These are phyloP conservation scores for Casuarina equisetifolia DNA, from an alignment of 306 rosid genomes.

Conservation along the genomic window DNA sequence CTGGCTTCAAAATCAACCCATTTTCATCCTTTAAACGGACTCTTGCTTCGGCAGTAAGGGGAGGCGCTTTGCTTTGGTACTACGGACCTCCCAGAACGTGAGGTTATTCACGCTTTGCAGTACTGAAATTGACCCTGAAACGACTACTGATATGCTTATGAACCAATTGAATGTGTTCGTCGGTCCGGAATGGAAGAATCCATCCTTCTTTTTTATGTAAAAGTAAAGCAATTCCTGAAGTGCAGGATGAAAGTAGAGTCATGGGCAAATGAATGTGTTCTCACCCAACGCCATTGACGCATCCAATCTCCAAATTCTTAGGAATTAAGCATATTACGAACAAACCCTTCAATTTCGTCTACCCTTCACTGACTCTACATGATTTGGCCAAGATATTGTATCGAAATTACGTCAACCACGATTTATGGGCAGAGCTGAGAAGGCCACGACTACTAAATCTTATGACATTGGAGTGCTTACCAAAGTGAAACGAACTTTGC, in stretches of 20 bases:
- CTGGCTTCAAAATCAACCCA: background rate
- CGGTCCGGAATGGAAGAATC: too few species aligned
- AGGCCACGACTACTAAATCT: too few species aligned
- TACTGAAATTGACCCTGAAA: background rate
- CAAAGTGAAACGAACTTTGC: too few species aligned
- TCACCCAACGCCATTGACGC: background rate
- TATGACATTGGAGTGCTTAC: too few species aligned
- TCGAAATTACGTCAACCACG: too few species aligned
- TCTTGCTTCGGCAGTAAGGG: background rate
- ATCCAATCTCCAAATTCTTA: background rate
- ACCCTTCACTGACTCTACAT: background rate
- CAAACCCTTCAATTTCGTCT: background rate
- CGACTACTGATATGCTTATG: background rate
- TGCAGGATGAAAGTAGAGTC: background rate
- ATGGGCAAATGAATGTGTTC: background rate
- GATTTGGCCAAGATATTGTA: too few species aligned
- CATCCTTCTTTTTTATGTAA: background rate
- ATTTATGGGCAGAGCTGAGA: too few species aligned
- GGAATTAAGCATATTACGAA: background rate
- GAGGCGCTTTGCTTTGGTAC: slow-evolving; percentile 6
- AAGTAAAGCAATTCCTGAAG: background rate
- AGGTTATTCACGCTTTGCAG: background rate
- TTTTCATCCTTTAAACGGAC: background rate
- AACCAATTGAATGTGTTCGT: background rate
- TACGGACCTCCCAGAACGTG: background rate